Evolutionary conservation across 2,329 filamentous ascomycete genomes (phyloP), one percentile per base, ranked within the genome.

Genomic region (Cadophora malorum): DNA sequence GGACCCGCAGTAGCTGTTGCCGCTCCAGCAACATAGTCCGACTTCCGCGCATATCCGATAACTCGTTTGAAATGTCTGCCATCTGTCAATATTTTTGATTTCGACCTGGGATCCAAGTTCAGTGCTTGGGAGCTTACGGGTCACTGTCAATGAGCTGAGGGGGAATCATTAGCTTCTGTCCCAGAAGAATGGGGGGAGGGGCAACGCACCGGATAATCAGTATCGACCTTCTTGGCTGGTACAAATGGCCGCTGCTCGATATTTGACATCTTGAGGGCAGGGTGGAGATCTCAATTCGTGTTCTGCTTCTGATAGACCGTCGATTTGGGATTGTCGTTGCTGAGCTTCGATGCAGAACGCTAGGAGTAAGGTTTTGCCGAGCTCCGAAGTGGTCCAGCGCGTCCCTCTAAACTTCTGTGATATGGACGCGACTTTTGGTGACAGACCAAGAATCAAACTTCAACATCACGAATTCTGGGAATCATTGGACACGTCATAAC

Each of bases 101-200:
- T 68, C 52, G 35, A 52, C 35, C 23, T n/a, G 68, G 59, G 14
- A 33, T 23, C 31, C 5, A 72, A 33, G 49, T 60, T 31, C 31
- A 58, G 38, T 64, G 52, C n/a, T n/a, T 67, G 74, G 67, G 16
- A 66, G 71, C 90, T 79, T 94, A 97, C 94, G 96, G 96, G 82
- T 99, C 96, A 84, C 93, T 96, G 85, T 99, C 96, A 82, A 99
- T 98, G 83, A 98, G 91, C 96, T 99, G 83, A 74, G 74, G 78
- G 77, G 53, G 66, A 71, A 69, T 76, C n/a, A 72, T 79, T 75
- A 80, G 77, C 69, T 69, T 56, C 4, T n/a, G 21, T 58, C 53
- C 25, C 14, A 28, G 41, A 14, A 33, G 19, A 56, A 12, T 35
- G 75, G 67, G 55, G 9, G 35, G 41, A 52, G 8, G 67, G 72